Evolutionary conservation across 345 rosid genomes (phyloP).

Genomic region (Rhodamnia argentea): DNA sequence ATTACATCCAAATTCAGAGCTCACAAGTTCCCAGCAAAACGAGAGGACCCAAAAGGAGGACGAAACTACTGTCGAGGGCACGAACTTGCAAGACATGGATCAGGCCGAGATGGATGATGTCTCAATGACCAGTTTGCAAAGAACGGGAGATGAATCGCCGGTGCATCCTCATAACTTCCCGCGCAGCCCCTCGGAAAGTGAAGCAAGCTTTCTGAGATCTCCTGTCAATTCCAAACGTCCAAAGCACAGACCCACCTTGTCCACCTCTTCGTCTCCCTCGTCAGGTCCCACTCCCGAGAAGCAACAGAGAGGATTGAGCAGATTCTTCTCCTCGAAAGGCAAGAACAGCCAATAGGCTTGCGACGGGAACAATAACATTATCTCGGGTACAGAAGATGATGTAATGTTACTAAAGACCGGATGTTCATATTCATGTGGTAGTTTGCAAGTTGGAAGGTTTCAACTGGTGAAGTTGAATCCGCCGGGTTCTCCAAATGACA

Average conservation of each 20-base stretch:
- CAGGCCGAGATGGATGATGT: conserved; percentile 19
- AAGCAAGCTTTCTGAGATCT: conserved; percentile 38
- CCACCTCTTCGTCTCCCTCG: conserved; percentile 29
- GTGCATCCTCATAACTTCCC: conserved; percentile 22
- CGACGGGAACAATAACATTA: background rate
- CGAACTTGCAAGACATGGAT: conserved; percentile 25
- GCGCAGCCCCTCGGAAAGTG: conserved; percentile 49
- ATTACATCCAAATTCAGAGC: conserved; percentile 42
- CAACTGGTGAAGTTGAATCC: conserved; percentile 9
- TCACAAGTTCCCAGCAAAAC: conserved; percentile 30
- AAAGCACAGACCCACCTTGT: conserved; percentile 57
- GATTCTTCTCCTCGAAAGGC: conserved; percentile 92
- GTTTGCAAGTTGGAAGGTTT: background rate
- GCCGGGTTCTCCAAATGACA: conserved; percentile 1
- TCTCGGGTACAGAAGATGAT: background rate
- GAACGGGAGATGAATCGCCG: conserved; percentile 31
- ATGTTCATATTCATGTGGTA: background rate
- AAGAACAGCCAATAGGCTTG: conserved; percentile 22
- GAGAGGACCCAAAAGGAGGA: conserved; percentile 12
- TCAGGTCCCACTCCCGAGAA: conserved; percentile 51
- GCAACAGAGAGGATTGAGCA: conserved; percentile 70
- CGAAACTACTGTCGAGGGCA: conserved; percentile 7
- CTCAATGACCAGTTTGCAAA: conserved; percentile 7
- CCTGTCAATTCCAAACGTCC: conserved; percentile 38
- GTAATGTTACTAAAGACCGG: background rate